Evolutionary conservation across 2,329 filamentous ascomycete species (phyloP), one percentile per base, ranked within the genome.

Genomic region (Colletotrichum tropicale): DNA sequence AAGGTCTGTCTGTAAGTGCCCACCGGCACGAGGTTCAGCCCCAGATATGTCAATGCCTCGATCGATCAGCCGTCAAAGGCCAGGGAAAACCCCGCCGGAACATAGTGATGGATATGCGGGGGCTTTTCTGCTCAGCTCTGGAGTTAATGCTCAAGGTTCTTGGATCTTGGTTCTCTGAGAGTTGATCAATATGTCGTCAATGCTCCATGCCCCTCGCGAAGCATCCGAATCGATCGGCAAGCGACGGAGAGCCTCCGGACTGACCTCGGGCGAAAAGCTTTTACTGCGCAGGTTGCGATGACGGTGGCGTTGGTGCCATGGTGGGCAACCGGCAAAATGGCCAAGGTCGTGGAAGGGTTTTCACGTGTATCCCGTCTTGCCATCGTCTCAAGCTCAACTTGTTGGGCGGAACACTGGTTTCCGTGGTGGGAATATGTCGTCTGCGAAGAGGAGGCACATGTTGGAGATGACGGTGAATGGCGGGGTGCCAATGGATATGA

Each of bases 191-290:
- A 32, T 38, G 55, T 70, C 55, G 32, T 66, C 43, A 34, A 30
- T 15, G 62, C 30, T 43, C 68, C 24, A 48, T 21, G 52, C 38
- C 66, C 32, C 38, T 71, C 6, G 36, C 32, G 24, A 28, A 30
- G 16, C 18, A 30, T 60, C 24, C 30, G 48, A 28, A 32, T 21
- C 28, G 36, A 32, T 66, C 70, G 65, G 0, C 32, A 60, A n/a
- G 9, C 21, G 58, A 52, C 56, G 56, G 73, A 64, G 24, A 13
- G 26, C 32, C 36, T 36, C 52, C 70, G 70, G 73, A 32, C 56
- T 34, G 70, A 75, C 70, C 58, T 73, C 64, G 70, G 70, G 28
- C 70, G 61, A 48, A 48, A 58, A 73, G 16, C 10, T 48, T 26
- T 15, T 43, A 32, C 38, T 12, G 38, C 38, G 38, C 18, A n/a